These are phyloP conservation scores for Plasmodium billcollinsi DNA, from an alignment of 169 alveolate species.

Conservation along the genomic window DNA sequence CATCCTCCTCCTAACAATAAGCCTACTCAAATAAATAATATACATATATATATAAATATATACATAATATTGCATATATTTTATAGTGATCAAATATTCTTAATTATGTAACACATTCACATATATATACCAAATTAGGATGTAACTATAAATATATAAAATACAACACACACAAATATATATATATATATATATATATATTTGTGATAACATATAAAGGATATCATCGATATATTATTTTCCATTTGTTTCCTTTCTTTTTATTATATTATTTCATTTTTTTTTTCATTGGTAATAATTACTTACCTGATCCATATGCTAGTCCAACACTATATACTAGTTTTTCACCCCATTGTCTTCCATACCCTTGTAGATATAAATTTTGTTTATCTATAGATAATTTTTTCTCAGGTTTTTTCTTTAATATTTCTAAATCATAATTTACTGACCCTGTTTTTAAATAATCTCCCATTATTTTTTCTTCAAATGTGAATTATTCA, in stretches of 20 bases:
- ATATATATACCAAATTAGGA: too few species aligned
- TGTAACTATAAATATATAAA: too few species aligned
- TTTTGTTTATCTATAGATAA: slow-evolving; percentile 79
- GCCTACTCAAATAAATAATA: slow-evolving; percentile 79
- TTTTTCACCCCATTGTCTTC: slow-evolving; percentile 92
- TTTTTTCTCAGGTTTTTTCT: slow-evolving; percentile 76
- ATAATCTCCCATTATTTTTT: slow-evolving; percentile 84
- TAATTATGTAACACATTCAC: too few species aligned
- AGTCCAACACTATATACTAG: slow-evolving; percentile 90
- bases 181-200: too few species aligned
- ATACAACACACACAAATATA: too few species aligned
- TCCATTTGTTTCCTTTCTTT: not conserved
- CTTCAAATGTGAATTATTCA: slow-evolving; percentile 16
- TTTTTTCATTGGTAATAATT: not conserved
- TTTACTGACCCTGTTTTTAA: slow-evolving; percentile 81
- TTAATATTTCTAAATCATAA: slow-evolving; percentile 82
- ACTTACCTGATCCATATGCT: slow-evolving; percentile 90
- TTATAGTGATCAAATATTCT: too few species aligned
- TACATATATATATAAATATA: slow-evolving; percentile 1
- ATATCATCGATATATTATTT: not conserved
- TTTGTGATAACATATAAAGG: too few species aligned
- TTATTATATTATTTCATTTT: not conserved
- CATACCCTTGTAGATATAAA: slow-evolving; percentile 87
- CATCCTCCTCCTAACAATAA: slow-evolving; percentile 88
- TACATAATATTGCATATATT: not conserved